These are phyloP conservation scores for Tagetes patula DNA, from an alignment of 129 eudicot genomes.

Conservation along the genomic window DNA sequence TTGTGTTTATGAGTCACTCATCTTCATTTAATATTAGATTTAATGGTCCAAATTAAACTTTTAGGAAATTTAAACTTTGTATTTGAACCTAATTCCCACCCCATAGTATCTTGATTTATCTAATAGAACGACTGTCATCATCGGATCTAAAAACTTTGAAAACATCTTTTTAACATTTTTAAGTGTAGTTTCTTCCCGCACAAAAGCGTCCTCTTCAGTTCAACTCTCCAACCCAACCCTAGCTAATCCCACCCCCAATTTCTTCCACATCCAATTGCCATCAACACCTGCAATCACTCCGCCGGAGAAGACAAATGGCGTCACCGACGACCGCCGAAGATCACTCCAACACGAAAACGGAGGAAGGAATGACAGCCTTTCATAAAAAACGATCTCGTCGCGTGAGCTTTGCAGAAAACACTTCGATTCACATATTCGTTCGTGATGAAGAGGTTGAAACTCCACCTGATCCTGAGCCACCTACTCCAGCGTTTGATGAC, in stretches of 20 bases:
- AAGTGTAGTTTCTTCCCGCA: slow-evolving; percentile 32
- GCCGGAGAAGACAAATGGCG: slow-evolving; percentile 22
- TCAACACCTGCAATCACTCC: background rate
- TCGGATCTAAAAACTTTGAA: background rate
- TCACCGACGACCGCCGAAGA: slow-evolving; percentile 30
- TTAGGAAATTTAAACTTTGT: too few species aligned
- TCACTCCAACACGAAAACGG: slow-evolving; percentile 45
- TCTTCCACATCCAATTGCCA: background rate
- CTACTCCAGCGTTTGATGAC: slow-evolving; percentile 22
- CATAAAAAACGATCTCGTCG: slow-evolving; percentile 69
- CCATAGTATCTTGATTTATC: too few species aligned
- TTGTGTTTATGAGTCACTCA: too few species aligned
- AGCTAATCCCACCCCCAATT: slow-evolving; percentile 6
- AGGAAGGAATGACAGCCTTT: slow-evolving; percentile 45
- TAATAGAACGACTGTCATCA: too few species aligned
- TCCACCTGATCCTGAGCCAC: slow-evolving; percentile 29
- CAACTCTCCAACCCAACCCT: slow-evolving; percentile 7
- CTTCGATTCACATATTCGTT: slow-evolving; percentile 70
- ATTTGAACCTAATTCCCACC: too few species aligned
- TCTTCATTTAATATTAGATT: too few species aligned
- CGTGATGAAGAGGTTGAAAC: slow-evolving; percentile 71
- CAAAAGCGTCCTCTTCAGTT: background rate
- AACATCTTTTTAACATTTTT: background rate
- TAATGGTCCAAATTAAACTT: too few species aligned
- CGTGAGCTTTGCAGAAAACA: slow-evolving; percentile 96